These are phyloP conservation scores for Pyrus pyrifolia DNA, from an alignment of 306 rosid genomes.

Conservation along the genomic window DNA sequence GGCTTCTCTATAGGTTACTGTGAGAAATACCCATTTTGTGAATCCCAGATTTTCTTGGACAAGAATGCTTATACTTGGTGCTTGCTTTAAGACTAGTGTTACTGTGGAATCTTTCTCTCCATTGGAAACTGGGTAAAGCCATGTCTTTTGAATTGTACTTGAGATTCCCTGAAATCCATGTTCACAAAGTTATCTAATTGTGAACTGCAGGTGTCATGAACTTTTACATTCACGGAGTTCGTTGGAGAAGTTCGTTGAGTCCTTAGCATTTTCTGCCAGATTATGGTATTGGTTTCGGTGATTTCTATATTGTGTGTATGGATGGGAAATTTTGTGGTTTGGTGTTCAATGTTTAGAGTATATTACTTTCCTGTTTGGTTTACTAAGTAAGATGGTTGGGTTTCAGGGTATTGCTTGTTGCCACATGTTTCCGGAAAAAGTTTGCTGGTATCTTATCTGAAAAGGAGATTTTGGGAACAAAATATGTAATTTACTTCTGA, in stretches of 20 bases:
- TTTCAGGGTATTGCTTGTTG: conserved; percentile 76
- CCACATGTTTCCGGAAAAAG: conserved; percentile 65
- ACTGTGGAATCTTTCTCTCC: conserved; percentile 77
- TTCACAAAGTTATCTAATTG: conserved; percentile 16
- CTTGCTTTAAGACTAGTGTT: conserved; percentile 71
- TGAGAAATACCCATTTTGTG: conserved; percentile 76
- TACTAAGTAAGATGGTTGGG: conserved; percentile 11
- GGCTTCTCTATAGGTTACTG: conserved; percentile 42
- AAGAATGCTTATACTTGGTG: conserved; percentile 75
- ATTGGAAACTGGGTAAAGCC: conserved; percentile 48
- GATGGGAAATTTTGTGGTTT: conserved; percentile 5
- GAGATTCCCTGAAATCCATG: not conserved
- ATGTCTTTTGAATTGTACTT: conserved; percentile 11
- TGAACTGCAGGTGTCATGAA: conserved; percentile 62
- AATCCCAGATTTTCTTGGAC: conserved; percentile 72
- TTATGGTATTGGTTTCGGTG: conserved; percentile 49
- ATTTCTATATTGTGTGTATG: conserved; percentile 7
- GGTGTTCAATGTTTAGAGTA: conserved; percentile 13
- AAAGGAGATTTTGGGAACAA: conserved; percentile 79
- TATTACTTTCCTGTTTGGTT: conserved; percentile 14
- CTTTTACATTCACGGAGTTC: conserved; percentile 51
- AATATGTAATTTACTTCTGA: conserved; percentile 49
- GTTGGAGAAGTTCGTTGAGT: conserved; percentile 63
- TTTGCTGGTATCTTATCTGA: conserved; percentile 62
- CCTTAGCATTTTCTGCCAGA: conserved; percentile 75